Percentiles rank a stretch among this genome's conserved stretches.
phyloP scores from a whole-genome alignment of 495 filamentous ascomycete species.

The Trichoderma gamsii region DNA sequence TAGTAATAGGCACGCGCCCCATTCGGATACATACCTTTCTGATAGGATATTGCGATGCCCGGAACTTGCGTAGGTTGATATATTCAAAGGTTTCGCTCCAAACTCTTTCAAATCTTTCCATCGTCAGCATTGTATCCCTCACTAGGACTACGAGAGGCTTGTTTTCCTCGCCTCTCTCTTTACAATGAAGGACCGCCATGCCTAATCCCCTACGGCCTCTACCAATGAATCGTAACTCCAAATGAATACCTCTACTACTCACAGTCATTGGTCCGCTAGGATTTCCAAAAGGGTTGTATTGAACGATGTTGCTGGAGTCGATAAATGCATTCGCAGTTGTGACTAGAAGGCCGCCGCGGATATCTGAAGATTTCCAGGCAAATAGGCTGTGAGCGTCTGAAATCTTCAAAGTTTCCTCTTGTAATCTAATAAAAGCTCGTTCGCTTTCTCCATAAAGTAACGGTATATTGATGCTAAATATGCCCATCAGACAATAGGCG shows the following conservation, averaged over 20 bases:
- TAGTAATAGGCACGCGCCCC: background rate
- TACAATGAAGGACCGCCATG: background rate
- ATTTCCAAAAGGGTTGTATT: background rate
- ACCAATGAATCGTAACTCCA: background rate
- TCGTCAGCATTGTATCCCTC: background rate
- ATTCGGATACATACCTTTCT: background rate
- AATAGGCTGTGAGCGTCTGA: slow-evolving; percentile 24
- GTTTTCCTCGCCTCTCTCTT: background rate
- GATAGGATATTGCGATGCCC: background rate
- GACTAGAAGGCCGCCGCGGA: background rate
- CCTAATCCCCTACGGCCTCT: background rate
- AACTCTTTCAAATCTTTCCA: background rate
- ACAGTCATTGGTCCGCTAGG: background rate
- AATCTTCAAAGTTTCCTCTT: slow-evolving; percentile 26
- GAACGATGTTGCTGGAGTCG: background rate
- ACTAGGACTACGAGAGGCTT: background rate
- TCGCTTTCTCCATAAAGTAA: slow-evolving; percentile 40
- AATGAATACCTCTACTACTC: background rate
- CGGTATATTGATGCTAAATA: slow-evolving; percentile 42
- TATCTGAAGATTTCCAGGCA: slow-evolving; percentile 17
- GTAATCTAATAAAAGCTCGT: slow-evolving; percentile 24
- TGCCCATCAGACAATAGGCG: slow-evolving; percentile 39
- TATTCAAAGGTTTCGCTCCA: background rate
- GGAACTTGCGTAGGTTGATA: background rate
- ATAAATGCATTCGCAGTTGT: background rate